Base-by-base conservation (phyloP, 176 grass and related monocot genomes). In the Dactylis glomerata region DNA sequence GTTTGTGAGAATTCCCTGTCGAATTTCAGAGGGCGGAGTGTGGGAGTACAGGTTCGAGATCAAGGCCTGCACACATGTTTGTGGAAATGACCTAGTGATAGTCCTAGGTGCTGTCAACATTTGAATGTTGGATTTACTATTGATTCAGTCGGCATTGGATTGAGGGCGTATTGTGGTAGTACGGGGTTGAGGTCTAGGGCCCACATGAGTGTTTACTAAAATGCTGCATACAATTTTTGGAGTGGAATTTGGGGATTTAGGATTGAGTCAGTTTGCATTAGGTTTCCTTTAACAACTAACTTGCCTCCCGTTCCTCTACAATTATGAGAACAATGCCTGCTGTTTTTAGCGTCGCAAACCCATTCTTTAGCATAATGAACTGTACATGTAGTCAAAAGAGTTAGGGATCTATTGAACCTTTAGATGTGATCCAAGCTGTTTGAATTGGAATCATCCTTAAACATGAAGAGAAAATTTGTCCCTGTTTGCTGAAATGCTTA, bases 1-100 rank as follows among this genome's bases (percentile, higher is more conserved):
- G 83, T 83, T 86, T 86, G 88, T 62, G 73, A 73, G 26, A 86
- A 90, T 86, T 78, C 88, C 49, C 77, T 30, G 7, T 32, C 17
- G 20, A 68, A 76, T 5, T 10, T 47, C 68, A 3, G 10, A 26
- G 5, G 34, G 6, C 14, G 17, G 19, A 87, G 9, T 20, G 36
- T 45, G 16, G 36, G 10, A 24, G 69, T 13, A 45, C n/a, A 4
- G 24, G 8, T 2, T 68, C 8, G 10, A 28, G 19, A 16, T 45
- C 11, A 42, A 32, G 68, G 0, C 12, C 14, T 22, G 13, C 12
- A 17, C 1, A 0, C 17, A 49, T 76, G 50, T 78, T 76, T 59
- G 40, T 81, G 69, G 45, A 10, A 51, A 66, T 55, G 24, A 1
- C 51, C 10, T 12, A 65, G 32, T 31, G 12, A 84, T 33, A 24